These are phyloP conservation scores for Serendipita sp. DNA, from an alignment of 768 basidiomycete species.

Conservation along the genomic window DNA sequence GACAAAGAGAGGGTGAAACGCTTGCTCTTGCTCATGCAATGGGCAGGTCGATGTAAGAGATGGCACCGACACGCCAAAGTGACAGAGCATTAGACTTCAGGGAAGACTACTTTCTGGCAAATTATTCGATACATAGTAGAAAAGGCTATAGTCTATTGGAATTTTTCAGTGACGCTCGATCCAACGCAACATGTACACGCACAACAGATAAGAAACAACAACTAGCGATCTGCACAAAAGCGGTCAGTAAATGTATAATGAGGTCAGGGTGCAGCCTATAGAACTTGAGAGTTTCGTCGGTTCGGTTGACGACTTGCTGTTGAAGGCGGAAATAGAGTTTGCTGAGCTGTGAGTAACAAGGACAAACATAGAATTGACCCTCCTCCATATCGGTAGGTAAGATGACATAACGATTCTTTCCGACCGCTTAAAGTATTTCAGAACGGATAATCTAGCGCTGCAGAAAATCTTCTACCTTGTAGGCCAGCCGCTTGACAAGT, in stretches of 20 bases:
- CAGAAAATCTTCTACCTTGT: slow-evolving; percentile 42
- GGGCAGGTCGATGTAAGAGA: slow-evolving; percentile 1
- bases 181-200: slow-evolving; percentile 24
- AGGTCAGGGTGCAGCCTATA: slow-evolving; percentile 31
- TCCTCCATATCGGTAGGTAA: slow-evolving; percentile 96
- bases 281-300: slow-evolving; percentile 93
- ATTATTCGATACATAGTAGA: slow-evolving; percentile 11
- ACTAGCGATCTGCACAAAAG: slow-evolving; percentile 24
- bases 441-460: no score
- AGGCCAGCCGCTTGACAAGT: slow-evolving; percentile 95
- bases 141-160: slow-evolving; percentile 9
- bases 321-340: slow-evolving; percentile 20
- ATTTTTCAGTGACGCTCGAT: slow-evolving; percentile 14
- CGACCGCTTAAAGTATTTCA: slow-evolving; percentile 45
- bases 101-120: neutral
- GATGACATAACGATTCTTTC: slow-evolving; percentile 97
- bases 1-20: neutral
- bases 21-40: neutral
- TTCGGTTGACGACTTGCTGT: slow-evolving; percentile 91
- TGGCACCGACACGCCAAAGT: slow-evolving; percentile 69
- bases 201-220: slow-evolving; percentile 9
- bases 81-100: slow-evolving; percentile 33
- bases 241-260: slow-evolving; percentile 4
- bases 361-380: slow-evolving; percentile 26
- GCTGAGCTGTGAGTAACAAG: slow-evolving; percentile 18